Base-by-base conservation (phyloP, 768 basidiomycete species). In the Lentinula boryana region DNA sequence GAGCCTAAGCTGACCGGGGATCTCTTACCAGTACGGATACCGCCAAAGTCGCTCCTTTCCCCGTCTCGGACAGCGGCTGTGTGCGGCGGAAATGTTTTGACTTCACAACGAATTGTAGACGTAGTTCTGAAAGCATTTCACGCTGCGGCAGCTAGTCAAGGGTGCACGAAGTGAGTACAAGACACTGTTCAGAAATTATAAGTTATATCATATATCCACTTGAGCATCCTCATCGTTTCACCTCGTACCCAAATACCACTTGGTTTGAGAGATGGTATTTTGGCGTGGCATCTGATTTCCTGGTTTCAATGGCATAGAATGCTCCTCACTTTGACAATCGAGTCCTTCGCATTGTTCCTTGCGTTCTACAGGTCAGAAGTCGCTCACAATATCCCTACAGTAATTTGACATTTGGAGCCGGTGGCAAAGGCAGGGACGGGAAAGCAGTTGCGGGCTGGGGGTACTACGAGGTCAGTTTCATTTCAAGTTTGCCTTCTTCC, bases 41-140 rank as follows among this genome's bases (percentile, higher is more conserved):
- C 95, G 0, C 71, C 78, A n/a, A 86, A 85, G 59, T 90, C 88
- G 1, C 71, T 97, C 12, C 76, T 98, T 32, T 82, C 86, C 5
- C 95, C 95, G 0, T 90, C 89, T 12, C 83, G 84, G 48, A 94
- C 91, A 0, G 92, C 91, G 9, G 95, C 95, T 0, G 93, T 96
- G 5, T 95, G 93, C 64, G 94, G 91, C 33, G 95, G 95, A 10
- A 98, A 97, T 68, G 93, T 95, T 1, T 75, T 93, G 49, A 95
- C 93, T 3, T 91, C 88, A 5, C 95, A 96, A 68, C 81, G 95
- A n/a, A 91, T 96, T 49, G 92, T 95, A 2, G 95, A 98, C 68
- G 93, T 95, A 2, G 90, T 98, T 36, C 76, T 98, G 38, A 93
- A 90, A 70, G 94, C 95, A 0, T 97, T 98, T 77, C 83, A 89